Evolutionary conservation across 768 basidiomycete species (phyloP).

Genomic region (Leccinum imitatum): DNA sequence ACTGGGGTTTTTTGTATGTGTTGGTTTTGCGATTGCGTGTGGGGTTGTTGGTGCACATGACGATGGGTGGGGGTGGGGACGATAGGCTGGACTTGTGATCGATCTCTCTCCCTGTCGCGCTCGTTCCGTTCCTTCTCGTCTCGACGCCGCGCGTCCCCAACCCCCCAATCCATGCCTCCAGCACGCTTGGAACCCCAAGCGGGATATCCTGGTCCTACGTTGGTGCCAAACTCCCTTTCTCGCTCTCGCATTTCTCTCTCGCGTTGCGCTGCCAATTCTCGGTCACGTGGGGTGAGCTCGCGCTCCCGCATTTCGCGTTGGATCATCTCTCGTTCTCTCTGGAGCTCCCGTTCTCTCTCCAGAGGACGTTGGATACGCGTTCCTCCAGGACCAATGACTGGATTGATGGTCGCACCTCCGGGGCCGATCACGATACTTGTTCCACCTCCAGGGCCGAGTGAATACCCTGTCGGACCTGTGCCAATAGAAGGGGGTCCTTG

Average conservation of each 20-base stretch:
- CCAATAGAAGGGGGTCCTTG: constrained; percentile 25
- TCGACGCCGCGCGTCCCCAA: constrained; percentile 35
- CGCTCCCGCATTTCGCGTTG: constrained; percentile 30
- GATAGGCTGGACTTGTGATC: constrained; percentile 26
- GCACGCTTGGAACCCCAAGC: constrained; percentile 36
- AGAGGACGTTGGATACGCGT: constrained; percentile 24
- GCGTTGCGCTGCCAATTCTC: constrained; percentile 21
- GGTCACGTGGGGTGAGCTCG: constrained; percentile 22
- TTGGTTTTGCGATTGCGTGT: too few species aligned
- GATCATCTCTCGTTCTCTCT: constrained; percentile 27
- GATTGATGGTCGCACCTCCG: constrained; percentile 21
- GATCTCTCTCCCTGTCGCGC: constrained; percentile 33
- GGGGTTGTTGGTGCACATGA: constrained; percentile 36
- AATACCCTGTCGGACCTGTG: constrained; percentile 19
- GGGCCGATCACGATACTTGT: constrained; percentile 28
- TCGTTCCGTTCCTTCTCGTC: constrained; percentile 35
- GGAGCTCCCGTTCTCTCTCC: constrained; percentile 29
- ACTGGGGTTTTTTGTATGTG: too few species aligned
- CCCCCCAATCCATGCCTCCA: constrained; percentile 32
- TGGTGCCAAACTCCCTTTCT: constrained; percentile 29
- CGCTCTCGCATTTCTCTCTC: constrained; percentile 28
- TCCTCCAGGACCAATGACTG: constrained; percentile 18
- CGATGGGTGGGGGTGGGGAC: constrained; percentile 28
- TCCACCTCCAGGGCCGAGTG: constrained; percentile 22
- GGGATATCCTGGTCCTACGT: constrained; percentile 19